phyloP scores from a whole-genome alignment of 805 yeast species.

The Yamadazyma paraphyllophila region DNA sequence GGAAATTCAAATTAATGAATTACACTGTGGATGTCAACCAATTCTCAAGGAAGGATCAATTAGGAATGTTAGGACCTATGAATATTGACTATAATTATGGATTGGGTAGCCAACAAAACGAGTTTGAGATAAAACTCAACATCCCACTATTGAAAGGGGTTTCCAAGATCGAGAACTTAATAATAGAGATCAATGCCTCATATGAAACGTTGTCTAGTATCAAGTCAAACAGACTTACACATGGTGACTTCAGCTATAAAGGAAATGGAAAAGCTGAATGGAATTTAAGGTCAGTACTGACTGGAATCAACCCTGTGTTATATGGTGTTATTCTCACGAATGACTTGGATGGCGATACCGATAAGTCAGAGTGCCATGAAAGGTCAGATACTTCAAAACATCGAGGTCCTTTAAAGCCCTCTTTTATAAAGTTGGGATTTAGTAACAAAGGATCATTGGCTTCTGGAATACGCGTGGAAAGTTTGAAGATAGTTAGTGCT shows the following conservation, averaged over 20 bases:
- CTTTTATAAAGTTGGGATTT: conserved; percentile 51
- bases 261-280: conserved; percentile 59
- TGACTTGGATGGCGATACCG: conserved; percentile 7
- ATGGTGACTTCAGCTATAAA: conserved; percentile 68
- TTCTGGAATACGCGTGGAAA: conserved; percentile 69
- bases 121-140: conserved; percentile 59
- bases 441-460: conserved; percentile 66
- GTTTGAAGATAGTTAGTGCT: conserved; percentile 56
- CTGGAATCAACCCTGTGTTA: conserved; percentile 67
- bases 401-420: conserved; percentile 20
- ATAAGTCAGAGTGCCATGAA: conserved; percentile 4
- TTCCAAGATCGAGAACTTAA: conserved; percentile 31
- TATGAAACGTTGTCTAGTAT: conserved; percentile 31
- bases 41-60: conserved; percentile 12
- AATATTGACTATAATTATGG: conserved; percentile 52
- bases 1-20: conserved; percentile 57
- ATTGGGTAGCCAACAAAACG: conserved; percentile 51
- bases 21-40: conserved; percentile 57
- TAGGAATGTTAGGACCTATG: conserved; percentile 42
- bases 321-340: conserved; percentile 50
- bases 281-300: conserved; percentile 54
- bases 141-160: conserved; percentile 34
- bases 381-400: conserved; percentile 6
- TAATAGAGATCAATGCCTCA: conserved; percentile 24
- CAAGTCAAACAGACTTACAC: conserved; percentile 62